phyloP scores from a whole-genome alignment of 2,329 filamentous ascomycete species.

The Sarocladiaceae sp. region DNA sequence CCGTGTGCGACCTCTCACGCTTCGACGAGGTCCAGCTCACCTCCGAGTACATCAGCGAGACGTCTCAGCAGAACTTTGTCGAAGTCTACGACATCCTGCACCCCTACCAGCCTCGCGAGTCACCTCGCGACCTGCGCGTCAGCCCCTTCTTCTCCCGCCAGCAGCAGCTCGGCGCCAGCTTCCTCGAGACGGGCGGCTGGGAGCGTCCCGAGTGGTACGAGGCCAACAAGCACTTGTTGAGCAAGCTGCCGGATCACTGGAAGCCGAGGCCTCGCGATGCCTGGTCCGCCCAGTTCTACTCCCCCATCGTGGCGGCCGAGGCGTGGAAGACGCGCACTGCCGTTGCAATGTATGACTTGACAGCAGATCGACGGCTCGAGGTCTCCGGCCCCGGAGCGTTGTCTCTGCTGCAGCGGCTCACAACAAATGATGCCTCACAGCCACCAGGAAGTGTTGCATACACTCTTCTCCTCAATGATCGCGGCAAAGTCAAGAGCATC shows the following conservation, averaged over 20 bases:
- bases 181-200: constrained; percentile 55
- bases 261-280: constrained; percentile 47
- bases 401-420: constrained; percentile 46
- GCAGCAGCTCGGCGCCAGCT: constrained; percentile 48
- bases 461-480: constrained; percentile 46
- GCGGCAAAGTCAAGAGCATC: constrained; percentile 50
- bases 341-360: constrained; percentile 58
- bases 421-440: constrained; percentile 41
- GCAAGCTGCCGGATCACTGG: constrained; percentile 47
- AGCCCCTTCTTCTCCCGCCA: constrained; percentile 53
- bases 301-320: constrained; percentile 52
- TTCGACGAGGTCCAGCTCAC: constrained; percentile 57
- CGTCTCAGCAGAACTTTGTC: constrained; percentile 54
- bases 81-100: constrained; percentile 61
- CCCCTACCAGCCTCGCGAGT: constrained; percentile 50
- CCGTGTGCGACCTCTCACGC: constrained; percentile 52
- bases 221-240: constrained; percentile 44
- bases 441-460: constrained; percentile 46
- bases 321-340: constrained; percentile 60
- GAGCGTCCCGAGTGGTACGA: constrained; percentile 59
- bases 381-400: constrained; percentile 51
- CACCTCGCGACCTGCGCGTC: constrained; percentile 50
- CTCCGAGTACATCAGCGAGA: constrained; percentile 49
- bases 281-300: constrained; percentile 53
- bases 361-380: constrained; percentile 51